These are phyloP conservation scores for Epicoccum sorghinum DNA, from an alignment of 2,329 filamentous ascomycete species.

Conservation along the genomic window DNA sequence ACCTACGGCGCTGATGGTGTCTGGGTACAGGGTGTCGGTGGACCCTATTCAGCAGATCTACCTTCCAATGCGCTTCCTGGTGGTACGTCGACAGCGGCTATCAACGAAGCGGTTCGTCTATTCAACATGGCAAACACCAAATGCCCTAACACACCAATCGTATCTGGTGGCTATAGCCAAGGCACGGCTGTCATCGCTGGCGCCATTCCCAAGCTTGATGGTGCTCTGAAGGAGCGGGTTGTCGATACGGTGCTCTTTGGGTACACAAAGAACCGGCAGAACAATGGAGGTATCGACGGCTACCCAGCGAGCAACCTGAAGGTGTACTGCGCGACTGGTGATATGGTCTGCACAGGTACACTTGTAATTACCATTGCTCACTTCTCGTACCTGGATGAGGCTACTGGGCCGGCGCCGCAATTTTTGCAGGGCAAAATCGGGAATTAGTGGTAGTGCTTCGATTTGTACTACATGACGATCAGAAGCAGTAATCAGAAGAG, in stretches of 20 bases:
- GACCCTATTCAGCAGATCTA: constrained; percentile 44
- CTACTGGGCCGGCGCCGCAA: constrained; percentile 30
- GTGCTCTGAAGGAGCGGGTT: constrained; percentile 36
- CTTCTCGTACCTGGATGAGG: constrained; percentile 38
- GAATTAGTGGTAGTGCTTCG: too few relatives aligned
- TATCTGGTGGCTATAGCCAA: constrained; percentile 52
- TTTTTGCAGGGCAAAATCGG: constrained; percentile 30
- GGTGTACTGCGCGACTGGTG: constrained; percentile 45
- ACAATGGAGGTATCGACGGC: constrained; percentile 41
- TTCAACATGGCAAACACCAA: constrained; percentile 46
- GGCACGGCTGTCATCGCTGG: constrained; percentile 48
- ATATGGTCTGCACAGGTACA: constrained; percentile 45
- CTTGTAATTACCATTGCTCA: constrained; percentile 43
- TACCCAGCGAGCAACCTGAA: constrained; percentile 42
- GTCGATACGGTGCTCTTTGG: constrained; percentile 50
- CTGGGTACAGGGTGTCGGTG: constrained; percentile 44
- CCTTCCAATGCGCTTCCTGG: constrained; percentile 40
- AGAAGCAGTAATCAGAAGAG: too few relatives aligned
- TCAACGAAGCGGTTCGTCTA: constrained; percentile 43
- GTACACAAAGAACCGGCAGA: constrained; percentile 50
- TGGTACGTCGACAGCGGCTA: constrained; percentile 42
- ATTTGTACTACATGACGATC: too few relatives aligned
- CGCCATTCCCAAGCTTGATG: constrained; percentile 37
- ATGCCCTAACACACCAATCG: constrained; percentile 47
- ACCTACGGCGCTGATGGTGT: constrained; percentile 31